Percentiles rank a stretch among this genome's conserved stretches.
Evolutionary conservation across 208 protist species (phyloP).

Genomic region (Wallacemonas sp.): DNA sequence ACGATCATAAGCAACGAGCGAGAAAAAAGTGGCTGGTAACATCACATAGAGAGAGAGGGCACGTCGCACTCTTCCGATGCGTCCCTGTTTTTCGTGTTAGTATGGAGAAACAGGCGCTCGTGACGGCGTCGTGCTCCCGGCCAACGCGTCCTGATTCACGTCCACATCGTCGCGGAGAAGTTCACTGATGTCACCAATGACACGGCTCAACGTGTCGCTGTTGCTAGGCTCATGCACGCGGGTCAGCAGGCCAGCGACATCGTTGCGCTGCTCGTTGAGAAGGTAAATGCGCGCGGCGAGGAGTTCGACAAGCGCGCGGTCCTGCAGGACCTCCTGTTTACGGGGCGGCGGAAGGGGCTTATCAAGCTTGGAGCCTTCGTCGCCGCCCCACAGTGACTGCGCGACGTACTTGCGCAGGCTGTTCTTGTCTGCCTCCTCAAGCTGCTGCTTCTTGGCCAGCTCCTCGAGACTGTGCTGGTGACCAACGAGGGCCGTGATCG

Average conservation of each 20-base stretch:
- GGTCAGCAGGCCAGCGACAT: constrained; percentile 31
- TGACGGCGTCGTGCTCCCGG: not conserved
- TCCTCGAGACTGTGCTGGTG: constrained; percentile 44
- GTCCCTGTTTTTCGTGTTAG: no score
- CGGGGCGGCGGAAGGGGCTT: not conserved
- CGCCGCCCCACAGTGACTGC: constrained; percentile 20
- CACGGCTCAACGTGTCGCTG: not conserved
- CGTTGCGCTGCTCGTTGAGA: constrained; percentile 40
- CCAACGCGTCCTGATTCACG: constrained; percentile 22
- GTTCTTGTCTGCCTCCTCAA: constrained; percentile 42
- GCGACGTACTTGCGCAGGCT: constrained; percentile 36
- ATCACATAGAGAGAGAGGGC: no score
- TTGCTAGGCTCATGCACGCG: constrained; percentile 16
- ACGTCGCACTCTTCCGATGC: no score
- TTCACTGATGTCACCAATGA: not conserved
- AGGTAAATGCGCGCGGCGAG: constrained; percentile 44
- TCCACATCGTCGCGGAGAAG: constrained; percentile 26
- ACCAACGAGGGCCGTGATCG: constrained; percentile 19
- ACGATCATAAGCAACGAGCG: no score
- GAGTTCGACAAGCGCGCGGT: constrained; percentile 34
- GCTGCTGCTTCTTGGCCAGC: constrained; percentile 55
- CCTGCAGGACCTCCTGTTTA: constrained; percentile 24
- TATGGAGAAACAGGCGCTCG: not conserved
- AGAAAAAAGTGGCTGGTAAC: no score
- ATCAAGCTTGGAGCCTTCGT: constrained; percentile 1